Conservation (phyloP, 2,329 filamentous ascomycete genomes). For the Cercospora berteroae region DNA sequence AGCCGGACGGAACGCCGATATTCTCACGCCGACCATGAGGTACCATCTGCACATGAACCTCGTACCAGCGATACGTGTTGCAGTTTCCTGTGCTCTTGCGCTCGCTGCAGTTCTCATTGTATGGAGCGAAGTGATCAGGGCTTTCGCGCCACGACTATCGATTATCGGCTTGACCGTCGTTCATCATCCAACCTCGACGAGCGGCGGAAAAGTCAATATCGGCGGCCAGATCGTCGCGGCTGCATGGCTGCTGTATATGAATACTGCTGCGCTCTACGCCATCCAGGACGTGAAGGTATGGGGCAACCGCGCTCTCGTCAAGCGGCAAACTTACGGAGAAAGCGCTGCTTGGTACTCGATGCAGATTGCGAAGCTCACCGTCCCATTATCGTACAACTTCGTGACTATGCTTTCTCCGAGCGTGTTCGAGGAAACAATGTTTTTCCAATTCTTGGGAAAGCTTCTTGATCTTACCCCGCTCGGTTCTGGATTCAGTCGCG, state of each 20-base stretch:
- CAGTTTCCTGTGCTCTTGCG: slow-evolving; percentile 65
- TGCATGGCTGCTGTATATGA: slow-evolving; percentile 95
- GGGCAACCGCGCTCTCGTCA: slow-evolving; percentile 88
- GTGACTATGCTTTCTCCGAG: slow-evolving; percentile 76
- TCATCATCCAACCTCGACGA: slow-evolving; percentile 65
- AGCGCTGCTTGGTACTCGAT: slow-evolving; percentile 94
- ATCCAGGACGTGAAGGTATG: slow-evolving; percentile 95
- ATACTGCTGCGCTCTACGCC: slow-evolving; percentile 78
- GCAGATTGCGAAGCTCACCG: slow-evolving; percentile 86
- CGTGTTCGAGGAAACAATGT: slow-evolving; percentile 74
- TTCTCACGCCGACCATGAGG: slow-evolving; percentile 76
- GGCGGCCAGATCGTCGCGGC: slow-evolving; percentile 81
- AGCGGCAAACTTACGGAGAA: slow-evolving; percentile 86
- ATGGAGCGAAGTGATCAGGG: slow-evolving; percentile 91
- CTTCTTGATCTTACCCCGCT: slow-evolving; percentile 80
- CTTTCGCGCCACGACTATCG: slow-evolving; percentile 73
- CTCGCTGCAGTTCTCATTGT: slow-evolving; percentile 78
- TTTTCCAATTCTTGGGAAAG: slow-evolving; percentile 81
- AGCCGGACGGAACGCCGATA: background rate
- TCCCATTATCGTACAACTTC: slow-evolving; percentile 95
- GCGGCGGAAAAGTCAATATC: slow-evolving; percentile 73
- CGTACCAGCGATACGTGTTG: slow-evolving; percentile 65
- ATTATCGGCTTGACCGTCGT: slow-evolving; percentile 65
- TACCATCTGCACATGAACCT: slow-evolving; percentile 74
- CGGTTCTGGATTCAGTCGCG: slow-evolving; percentile 78